phyloP scores from a whole-genome alignment of 140 eudicot genomes.

The Stevia rebaudiana region DNA sequence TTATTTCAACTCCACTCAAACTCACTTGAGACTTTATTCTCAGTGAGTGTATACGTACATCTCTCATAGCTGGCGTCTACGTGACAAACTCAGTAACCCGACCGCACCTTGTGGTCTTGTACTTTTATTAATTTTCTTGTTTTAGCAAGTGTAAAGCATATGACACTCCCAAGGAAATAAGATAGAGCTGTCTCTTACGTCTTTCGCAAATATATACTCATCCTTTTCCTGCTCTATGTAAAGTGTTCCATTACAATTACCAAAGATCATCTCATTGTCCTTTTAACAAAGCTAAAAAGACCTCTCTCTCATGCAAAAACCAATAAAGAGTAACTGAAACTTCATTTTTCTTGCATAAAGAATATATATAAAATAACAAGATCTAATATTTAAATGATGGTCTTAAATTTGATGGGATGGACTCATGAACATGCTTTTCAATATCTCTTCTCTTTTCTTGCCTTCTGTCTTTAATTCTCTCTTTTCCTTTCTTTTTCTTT shows the following conservation, averaged over 20 bases:
- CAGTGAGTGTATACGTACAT: no score
- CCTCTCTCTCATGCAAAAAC: conserved; percentile 27
- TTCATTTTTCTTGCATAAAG: conserved; percentile 28
- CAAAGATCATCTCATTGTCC: conserved; percentile 39
- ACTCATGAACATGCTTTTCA: conserved; percentile 39
- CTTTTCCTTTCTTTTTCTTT: conserved; percentile 37
- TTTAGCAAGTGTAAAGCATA: conserved; percentile 49
- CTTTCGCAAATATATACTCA: conserved; percentile 24
- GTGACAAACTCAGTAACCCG: no score
- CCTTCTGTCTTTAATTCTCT: conserved; percentile 71
- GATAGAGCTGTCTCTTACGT: conserved; percentile 25
- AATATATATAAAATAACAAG: conserved; percentile 4
- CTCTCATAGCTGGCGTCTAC: no score
- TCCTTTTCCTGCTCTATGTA: conserved; percentile 30
- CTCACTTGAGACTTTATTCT: no score
- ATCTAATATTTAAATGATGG: conserved; percentile 23
- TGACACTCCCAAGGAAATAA: conserved; percentile 37
- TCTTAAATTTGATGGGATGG: conserved; percentile 22
- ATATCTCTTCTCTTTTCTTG: conserved; percentile 47
- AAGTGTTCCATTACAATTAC: conserved; percentile 47
- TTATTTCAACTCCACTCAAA: no score
- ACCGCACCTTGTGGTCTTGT: no score
- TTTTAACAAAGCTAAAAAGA: conserved; percentile 19
- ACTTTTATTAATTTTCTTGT: conserved; percentile 29
- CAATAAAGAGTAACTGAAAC: not conserved